A percentile compares a stretch with the other conserved stretches of the same genome.
Conservation (phyloP, 1,284 basidiomycete species). For the Blastosporella zonata region DNA sequence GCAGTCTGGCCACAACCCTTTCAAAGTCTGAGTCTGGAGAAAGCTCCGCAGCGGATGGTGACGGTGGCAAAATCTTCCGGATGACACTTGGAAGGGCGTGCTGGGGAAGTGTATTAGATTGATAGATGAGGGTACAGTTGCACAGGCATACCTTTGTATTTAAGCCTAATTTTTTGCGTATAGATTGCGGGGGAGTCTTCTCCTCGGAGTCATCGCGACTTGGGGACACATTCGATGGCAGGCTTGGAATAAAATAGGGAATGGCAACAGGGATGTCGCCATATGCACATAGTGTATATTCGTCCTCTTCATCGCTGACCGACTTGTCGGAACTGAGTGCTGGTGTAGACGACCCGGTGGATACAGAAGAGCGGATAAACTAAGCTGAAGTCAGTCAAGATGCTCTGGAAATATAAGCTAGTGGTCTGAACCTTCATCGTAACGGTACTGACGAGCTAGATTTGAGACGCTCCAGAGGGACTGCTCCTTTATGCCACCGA, state of each 20-base stretch:
- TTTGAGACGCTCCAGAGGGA: too few relatives aligned
- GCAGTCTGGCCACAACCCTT: constrained; percentile 16
- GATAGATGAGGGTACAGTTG: background rate
- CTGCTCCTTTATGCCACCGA: too few relatives aligned
- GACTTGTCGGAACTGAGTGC: constrained; percentile 2
- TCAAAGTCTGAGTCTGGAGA: constrained; percentile 17
- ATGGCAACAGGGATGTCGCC: constrained; percentile 34
- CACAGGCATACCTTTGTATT: constrained; percentile 4
- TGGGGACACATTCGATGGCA: constrained; percentile 25
- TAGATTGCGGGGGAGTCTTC: constrained; percentile 6
- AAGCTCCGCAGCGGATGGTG: constrained; percentile 17
- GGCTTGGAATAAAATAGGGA: constrained; percentile 30
- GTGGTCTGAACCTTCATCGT: background rate
- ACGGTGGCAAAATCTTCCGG: constrained; percentile 23
- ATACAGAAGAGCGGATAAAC: background rate
- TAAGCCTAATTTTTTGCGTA: background rate
- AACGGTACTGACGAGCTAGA: too few relatives aligned
- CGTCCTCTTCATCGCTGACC: constrained; percentile 22
- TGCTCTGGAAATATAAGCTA: background rate
- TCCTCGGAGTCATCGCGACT: constrained; percentile 9
- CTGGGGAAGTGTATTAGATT: constrained; percentile 11
- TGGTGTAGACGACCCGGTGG: constrained; percentile 5
- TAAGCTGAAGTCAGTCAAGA: background rate
- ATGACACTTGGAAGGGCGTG: constrained; percentile 21
- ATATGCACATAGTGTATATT: constrained; percentile 27